phyloP scores from a whole-genome alignment of 495 filamentous ascomycete species.

The Neurospora sp. region DNA sequence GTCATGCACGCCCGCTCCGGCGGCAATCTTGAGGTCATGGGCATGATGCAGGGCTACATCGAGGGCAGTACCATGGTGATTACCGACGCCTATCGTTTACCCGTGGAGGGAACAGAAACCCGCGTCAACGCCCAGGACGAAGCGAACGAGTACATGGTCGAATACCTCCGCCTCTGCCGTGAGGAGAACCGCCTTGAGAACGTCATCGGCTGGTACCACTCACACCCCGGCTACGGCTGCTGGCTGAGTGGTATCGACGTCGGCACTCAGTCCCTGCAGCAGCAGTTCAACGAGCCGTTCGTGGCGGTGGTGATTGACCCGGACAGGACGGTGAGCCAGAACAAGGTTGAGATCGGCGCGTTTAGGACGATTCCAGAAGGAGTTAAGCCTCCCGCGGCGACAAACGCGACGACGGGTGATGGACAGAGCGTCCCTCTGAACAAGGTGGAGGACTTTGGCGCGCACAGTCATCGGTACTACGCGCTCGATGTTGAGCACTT shows the following conservation, averaged over 20 bases:
- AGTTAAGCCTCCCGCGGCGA: conserved; percentile 44
- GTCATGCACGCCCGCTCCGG: conserved; percentile 96
- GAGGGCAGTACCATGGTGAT: conserved; percentile 76
- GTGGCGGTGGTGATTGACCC: conserved; percentile 96
- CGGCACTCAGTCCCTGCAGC: conserved; percentile 72
- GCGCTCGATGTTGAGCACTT: conserved; percentile 83
- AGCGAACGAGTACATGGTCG: conserved; percentile 93
- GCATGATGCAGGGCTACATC: conserved; percentile 94
- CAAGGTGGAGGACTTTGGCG: conserved; percentile 94
- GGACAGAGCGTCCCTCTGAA: conserved; percentile 72
- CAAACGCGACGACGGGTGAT: conserved; percentile 24
- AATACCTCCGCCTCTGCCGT: conserved; percentile 66
- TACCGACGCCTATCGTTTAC: conserved; percentile 87
- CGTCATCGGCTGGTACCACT: conserved; percentile 96
- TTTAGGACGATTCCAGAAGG: conserved; percentile 83
- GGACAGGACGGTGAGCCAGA: conserved; percentile 87
- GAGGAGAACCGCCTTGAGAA: conserved; percentile 78
- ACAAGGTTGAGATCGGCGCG: conserved; percentile 94
- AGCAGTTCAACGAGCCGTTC: conserved; percentile 77
- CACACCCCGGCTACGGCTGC: conserved; percentile 95
- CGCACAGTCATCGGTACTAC: conserved; percentile 84
- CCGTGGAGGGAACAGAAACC: conserved; percentile 96
- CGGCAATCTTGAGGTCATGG: conserved; percentile 91
- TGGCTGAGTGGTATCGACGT: conserved; percentile 98
- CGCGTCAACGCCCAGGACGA: conserved; percentile 91